Evolutionary conservation across 345 rosid genomes (phyloP).

Genomic region (Physaria fendleri): DNA sequence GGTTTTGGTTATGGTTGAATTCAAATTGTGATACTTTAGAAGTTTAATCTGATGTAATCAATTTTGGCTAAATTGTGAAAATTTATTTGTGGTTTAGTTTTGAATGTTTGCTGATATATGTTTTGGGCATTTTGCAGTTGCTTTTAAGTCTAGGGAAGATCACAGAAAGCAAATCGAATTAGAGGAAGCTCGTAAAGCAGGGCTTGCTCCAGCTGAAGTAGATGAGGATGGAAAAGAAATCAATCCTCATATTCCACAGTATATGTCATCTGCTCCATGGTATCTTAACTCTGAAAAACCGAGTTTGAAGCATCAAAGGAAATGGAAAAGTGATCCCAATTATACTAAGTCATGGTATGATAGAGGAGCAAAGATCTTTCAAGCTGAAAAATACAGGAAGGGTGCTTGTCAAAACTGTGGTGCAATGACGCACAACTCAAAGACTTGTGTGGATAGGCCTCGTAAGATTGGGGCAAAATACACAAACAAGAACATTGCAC

Average conservation of each 20-base stretch:
- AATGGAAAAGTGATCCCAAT: conserved; percentile 57
- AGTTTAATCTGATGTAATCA: too few relatives aligned
- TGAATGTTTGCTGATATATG: too few relatives aligned
- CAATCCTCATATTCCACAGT: conserved; percentile 64
- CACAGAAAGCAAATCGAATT: conserved; percentile 52
- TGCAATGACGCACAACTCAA: conserved; percentile 67
- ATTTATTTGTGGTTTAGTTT: too few relatives aligned
- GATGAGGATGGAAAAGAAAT: conserved; percentile 67
- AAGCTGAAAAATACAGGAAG: conserved; percentile 47
- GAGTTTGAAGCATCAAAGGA: conserved; percentile 71
- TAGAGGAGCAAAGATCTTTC: conserved; percentile 47
- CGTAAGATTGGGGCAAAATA: conserved; percentile 58
- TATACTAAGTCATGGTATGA: conserved; percentile 53
- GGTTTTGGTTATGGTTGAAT: too few relatives aligned
- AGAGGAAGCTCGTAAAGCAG: conserved; percentile 62
- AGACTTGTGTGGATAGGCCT: conserved; percentile 73
- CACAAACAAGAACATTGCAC: conserved; percentile 67
- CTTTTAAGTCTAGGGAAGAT: conserved; percentile 57
- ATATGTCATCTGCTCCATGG: conserved; percentile 70
- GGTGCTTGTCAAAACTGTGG: conserved; percentile 73
- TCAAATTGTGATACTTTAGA: too few relatives aligned
- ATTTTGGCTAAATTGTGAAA: too few relatives aligned
- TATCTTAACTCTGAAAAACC: conserved; percentile 57
- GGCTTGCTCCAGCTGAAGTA: conserved; percentile 66
- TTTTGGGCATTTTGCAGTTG: too few relatives aligned